A percentile compares a stretch with the other conserved stretches of the same genome.
These are phyloP conservation scores for Canavalia gladiata DNA, from an alignment of 306 rosid genomes.

Conservation along the genomic window DNA sequence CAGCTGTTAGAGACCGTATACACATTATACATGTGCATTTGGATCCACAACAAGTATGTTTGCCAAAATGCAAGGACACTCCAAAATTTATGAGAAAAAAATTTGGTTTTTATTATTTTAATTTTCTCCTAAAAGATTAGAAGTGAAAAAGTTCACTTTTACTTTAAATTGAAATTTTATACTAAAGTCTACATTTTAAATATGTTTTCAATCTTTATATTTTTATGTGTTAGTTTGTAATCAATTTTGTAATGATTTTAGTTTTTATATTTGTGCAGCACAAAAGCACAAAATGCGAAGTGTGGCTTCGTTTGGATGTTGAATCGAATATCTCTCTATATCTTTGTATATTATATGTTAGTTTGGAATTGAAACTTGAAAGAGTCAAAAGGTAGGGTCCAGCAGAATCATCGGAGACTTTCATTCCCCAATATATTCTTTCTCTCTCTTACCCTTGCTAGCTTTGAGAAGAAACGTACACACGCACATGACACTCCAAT, in stretches of 20 bases:
- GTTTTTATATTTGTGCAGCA: too few species aligned
- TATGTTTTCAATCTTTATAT: too few species aligned
- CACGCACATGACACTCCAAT: constrained; percentile 13
- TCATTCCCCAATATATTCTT: constrained; percentile 70
- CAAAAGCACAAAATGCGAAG: not conserved
- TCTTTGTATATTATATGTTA: not conserved
- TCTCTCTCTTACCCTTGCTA: not conserved
- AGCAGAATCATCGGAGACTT: constrained; percentile 73
- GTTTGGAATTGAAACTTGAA: constrained; percentile 34
- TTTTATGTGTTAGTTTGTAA: too few species aligned
- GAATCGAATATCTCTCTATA: not conserved
- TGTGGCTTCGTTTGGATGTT: not conserved
- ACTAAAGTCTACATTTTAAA: too few species aligned
- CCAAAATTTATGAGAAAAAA: not conserved
- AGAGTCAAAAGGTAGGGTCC: constrained; percentile 65
- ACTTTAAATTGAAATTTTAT: too few species aligned
- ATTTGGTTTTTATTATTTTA: too few species aligned
- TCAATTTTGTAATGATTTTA: too few species aligned
- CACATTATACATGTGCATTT: constrained; percentile 43
- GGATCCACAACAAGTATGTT: not conserved
- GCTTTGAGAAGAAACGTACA: constrained; percentile 42
- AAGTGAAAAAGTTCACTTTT: too few species aligned
- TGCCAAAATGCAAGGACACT: not conserved
- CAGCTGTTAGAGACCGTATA: constrained; percentile 57
- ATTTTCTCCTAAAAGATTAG: too few species aligned